Evolutionary conservation across 2,329 filamentous ascomycete species (phyloP), one percentile per base, ranked within the genome.

Genomic region (Nemania sp.): DNA sequence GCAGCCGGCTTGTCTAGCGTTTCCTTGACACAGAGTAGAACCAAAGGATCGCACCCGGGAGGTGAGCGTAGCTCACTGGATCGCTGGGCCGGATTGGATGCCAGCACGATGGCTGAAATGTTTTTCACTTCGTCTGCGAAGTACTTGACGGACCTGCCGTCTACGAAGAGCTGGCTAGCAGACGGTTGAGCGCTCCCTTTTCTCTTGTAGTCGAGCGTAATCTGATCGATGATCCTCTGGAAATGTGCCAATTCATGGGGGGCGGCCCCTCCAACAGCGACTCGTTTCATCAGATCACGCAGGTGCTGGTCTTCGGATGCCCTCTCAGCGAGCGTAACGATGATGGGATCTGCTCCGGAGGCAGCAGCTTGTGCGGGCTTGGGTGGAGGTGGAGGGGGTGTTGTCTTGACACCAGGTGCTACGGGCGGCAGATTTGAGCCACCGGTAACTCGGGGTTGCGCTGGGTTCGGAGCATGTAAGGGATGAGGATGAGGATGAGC

Each of bases 221-320:
- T 80, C 66, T 91, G 85, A 64, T 91, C 88, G 57, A 94, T 94
- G 36, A 94, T 89, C 43, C 79, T 80, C 67, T 94, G 90, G 62
- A 94, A 94, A 57, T 86, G 82, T 41, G 84, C 83, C 11, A 94
- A 73, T 67, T 94, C 88, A 12, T 84, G 81, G 31, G 83, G 80
- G 11, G 82, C 84, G 0, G 90, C 90, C 61, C 86, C 81, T 1
- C 89, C 89, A 23, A 86, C 84, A 0, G 90, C 90, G 0, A 94
- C 90, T 48, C 89, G 83, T 68, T 90, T 90, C 90, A 94, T 94
- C 0, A 94, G 76, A 30, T 88, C 84, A 52, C 91, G 86, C 8
- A 94, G 75, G 50, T 87, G 80, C 0, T 84, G 80, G 66, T 94
- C 88, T 22, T 82, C 84, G 0, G 87, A 88, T 6, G 90, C 90